phyloP scores from a whole-genome alignment of 2,329 filamentous ascomycete species.

The Ceratocystiopsis minuta region DNA sequence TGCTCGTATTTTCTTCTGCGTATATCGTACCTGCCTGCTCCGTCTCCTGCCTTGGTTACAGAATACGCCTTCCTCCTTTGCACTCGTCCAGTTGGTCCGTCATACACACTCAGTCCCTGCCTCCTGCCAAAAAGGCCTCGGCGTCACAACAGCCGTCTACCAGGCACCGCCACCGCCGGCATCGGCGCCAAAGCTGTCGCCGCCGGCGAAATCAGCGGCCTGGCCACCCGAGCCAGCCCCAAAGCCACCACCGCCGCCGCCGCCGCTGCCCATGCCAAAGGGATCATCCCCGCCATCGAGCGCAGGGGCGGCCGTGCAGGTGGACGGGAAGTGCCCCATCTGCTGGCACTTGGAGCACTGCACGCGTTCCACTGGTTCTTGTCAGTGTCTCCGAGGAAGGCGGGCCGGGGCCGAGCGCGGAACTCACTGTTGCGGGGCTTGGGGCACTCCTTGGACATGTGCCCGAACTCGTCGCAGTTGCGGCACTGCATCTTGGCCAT shows the following conservation, averaged over 20 bases:
- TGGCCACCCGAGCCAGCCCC: too few relatives aligned
- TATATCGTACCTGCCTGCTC: too few relatives aligned
- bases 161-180: not conserved
- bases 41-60: not conserved
- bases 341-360: constrained; percentile 40
- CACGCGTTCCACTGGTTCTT: constrained; percentile 27
- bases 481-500: constrained; percentile 38
- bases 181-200: not conserved
- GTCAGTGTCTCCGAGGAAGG: not conserved
- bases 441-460: constrained; percentile 30
- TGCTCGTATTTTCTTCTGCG: too few relatives aligned
- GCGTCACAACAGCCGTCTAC: not conserved
- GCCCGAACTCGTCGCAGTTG: constrained; percentile 35
- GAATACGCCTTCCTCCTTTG: too few relatives aligned
- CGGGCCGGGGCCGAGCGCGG: too few relatives aligned
- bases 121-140: not conserved
- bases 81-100: too few relatives aligned
- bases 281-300: not conserved
- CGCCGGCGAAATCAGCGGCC: too few relatives aligned
- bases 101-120: too few relatives aligned
- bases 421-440: constrained; percentile 35
- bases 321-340: constrained; percentile 25
- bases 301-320: constrained; percentile 15
- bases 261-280: not conserved
- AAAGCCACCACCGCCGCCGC: not conserved